Evolutionary conservation across 2,329 filamentous ascomycete genomes (phyloP).

Genomic region (Diplodia intermedia): DNA sequence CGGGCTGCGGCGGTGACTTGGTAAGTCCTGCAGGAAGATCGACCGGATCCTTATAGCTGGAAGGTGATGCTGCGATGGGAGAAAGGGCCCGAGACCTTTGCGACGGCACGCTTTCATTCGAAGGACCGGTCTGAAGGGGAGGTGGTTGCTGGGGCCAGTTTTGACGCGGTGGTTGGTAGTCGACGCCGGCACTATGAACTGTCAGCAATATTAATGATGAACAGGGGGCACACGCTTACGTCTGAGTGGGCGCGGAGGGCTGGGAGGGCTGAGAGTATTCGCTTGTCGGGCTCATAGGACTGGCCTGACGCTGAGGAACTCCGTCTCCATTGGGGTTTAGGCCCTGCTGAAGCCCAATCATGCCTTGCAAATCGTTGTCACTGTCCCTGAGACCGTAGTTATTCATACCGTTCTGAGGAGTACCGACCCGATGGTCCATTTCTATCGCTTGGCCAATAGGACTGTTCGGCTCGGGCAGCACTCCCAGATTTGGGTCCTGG

Average conservation of each 20-base stretch:
- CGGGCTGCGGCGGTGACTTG: conserved; percentile 36
- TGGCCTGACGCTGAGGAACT: conserved; percentile 50
- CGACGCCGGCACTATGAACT: conserved; percentile 40
- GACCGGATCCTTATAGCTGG: conserved; percentile 37
- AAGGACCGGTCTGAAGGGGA: conserved; percentile 13
- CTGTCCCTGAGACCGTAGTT: conserved; percentile 62
- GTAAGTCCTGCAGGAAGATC: conserved; percentile 44
- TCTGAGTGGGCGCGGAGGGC: conserved; percentile 46
- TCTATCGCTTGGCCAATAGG: conserved; percentile 73
- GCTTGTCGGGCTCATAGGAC: conserved; percentile 63
- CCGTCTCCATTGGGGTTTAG: conserved; percentile 36
- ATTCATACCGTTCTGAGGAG: conserved; percentile 36
- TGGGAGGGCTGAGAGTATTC: conserved; percentile 64
- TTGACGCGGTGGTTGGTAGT: conserved; percentile 57
- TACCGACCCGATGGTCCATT: conserved; percentile 70
- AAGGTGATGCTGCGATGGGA: conserved; percentile 48
- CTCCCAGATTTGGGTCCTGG: conserved; percentile 52
- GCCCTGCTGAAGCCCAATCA: conserved; percentile 72
- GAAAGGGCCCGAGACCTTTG: conserved; percentile 44
- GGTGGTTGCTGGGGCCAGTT: conserved; percentile 45
- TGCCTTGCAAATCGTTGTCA: conserved; percentile 74
- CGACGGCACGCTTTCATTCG: conserved; percentile 20
- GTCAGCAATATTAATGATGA: conserved; percentile 3
- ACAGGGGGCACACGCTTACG: conserved; percentile 59
- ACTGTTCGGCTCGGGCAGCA: conserved; percentile 34